Percentiles rank a stretch among this genome's conserved stretches.
Conservation (phyloP, 1,139 yeast species). For the Pichia cactophila region DNA sequence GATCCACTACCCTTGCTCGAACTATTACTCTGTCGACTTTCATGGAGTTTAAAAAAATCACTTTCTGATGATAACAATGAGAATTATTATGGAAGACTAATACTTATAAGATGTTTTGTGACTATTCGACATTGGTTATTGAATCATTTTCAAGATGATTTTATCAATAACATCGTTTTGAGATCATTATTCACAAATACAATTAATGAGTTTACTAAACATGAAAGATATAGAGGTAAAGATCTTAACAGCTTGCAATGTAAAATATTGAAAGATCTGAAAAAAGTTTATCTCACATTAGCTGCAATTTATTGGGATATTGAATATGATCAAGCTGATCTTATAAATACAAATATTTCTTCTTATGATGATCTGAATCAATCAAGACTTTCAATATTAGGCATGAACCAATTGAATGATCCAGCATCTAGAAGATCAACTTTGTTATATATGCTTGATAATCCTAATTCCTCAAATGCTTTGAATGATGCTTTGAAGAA, state of each 20-base stretch:
- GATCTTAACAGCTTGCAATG: constrained; percentile 31
- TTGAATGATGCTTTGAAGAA: constrained; percentile 18
- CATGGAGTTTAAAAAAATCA: constrained; percentile 56
- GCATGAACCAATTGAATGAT: constrained; percentile 35
- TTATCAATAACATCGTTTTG: constrained; percentile 39
- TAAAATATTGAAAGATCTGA: constrained; percentile 35
- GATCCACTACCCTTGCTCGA: constrained; percentile 50
- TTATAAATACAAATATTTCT: constrained; percentile 19
- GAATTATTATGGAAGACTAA: constrained; percentile 54
- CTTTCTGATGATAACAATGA: constrained; percentile 27
- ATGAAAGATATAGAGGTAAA: constrained; percentile 14
- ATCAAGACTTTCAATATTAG: constrained; percentile 26
- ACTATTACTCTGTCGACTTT: constrained; percentile 54
- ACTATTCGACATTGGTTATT: constrained; percentile 83
- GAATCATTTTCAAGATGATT: constrained; percentile 69
- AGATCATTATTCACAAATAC: constrained; percentile 43
- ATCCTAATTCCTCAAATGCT: constrained; percentile 27
- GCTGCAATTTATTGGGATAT: constrained; percentile 38
- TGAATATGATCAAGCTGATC: constrained; percentile 30
- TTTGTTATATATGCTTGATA: constrained; percentile 46
- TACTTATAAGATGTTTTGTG: constrained; percentile 79
- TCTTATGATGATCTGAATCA: constrained; percentile 24
- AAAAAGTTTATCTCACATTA: constrained; percentile 33
- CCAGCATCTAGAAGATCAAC: constrained; percentile 50
- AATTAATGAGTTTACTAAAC: constrained; percentile 37